Evolutionary conservation across 345 rosid genomes (phyloP), one percentile per base, ranked within the genome.

Genomic region (Excoecaria agallocha): DNA sequence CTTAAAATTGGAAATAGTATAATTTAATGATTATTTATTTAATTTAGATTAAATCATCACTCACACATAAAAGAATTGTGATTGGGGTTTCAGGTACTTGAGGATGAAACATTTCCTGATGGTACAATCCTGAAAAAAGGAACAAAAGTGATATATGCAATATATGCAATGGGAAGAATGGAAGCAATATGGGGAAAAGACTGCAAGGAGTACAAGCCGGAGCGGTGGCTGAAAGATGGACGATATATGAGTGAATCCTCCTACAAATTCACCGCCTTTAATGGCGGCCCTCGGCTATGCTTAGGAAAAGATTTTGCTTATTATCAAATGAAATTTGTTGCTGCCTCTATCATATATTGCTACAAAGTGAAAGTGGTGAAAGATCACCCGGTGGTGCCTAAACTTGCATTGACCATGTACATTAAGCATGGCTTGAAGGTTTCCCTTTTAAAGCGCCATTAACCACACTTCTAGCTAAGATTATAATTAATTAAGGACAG

Each of bases 91-190:
- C 30, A 95, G 99, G 93, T 88, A 8, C 75, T 84, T 55, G 94
- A 91, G 76, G 99, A 93, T 56, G 96, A 93, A 70, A 74, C 79
- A 22, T 90, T 93, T 66, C 98, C 99, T 0, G 94, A 95, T 79
- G 99, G 99, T 41, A 91, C 97, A 0, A 81, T 80, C 1, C 20
- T 93, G 48, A 91, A 89, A 80, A 93, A 85, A 80, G 97, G 99
- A 67, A 90, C 97, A 22, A 95, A 95, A 39, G 93, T 95, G 13
- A 76, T 95, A 3, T 95, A 95, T 69, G 97, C 93, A 39, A 89
- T 91, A 13, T 93, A 95, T 58, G 80, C 99, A 71, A 95, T 95
- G 98, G 99, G 94, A 71, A 81, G 98, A 70, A 91, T 93, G 94
- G 97, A 93, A 77, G 87, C 88, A 19, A 87, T 95, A 67, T 95